Conservation (phyloP, 306 rosid species). For the Cajanus cajan region DNA sequence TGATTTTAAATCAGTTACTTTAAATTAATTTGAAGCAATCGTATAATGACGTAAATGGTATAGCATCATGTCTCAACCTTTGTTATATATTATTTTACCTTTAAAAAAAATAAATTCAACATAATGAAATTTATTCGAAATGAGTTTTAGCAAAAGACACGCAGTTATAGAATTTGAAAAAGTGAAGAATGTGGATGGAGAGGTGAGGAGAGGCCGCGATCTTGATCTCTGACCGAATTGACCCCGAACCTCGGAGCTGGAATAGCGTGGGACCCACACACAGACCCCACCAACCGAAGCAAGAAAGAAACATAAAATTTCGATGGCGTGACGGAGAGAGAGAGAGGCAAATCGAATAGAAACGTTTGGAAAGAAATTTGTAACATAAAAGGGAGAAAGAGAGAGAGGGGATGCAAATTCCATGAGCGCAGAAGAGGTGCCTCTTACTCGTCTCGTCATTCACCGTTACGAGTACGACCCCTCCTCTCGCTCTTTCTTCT, state of each 20-base stretch:
- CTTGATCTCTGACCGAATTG: constrained; percentile 8
- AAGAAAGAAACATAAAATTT: constrained; percentile 12
- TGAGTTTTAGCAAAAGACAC: too few species aligned
- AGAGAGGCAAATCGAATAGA: constrained; percentile 15
- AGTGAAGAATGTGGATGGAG: not conserved
- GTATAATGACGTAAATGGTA: too few species aligned
- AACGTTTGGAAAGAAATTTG: constrained; percentile 27
- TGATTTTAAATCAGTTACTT: too few species aligned
- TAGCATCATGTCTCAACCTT: too few species aligned
- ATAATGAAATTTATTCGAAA: too few species aligned
- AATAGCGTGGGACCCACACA: constrained; percentile 17
- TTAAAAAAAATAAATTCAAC: too few species aligned
- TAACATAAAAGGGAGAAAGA: constrained; percentile 17
- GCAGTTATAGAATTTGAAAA: not conserved
- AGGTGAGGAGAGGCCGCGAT: not conserved
- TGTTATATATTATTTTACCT: too few species aligned
- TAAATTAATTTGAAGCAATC: too few species aligned
- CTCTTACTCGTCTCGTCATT: constrained; percentile 1
- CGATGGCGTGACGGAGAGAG: constrained; percentile 33
- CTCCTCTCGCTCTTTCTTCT: not conserved
- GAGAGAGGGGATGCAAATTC: constrained; percentile 27
- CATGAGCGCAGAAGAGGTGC: constrained; percentile 35
- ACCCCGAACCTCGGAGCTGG: constrained; percentile 32
- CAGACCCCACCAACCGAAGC: not conserved
- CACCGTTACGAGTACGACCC: constrained; percentile 6